Base-by-base conservation (phyloP, 768 basidiomycete genomes). In the Saitozyma podzolica region DNA sequence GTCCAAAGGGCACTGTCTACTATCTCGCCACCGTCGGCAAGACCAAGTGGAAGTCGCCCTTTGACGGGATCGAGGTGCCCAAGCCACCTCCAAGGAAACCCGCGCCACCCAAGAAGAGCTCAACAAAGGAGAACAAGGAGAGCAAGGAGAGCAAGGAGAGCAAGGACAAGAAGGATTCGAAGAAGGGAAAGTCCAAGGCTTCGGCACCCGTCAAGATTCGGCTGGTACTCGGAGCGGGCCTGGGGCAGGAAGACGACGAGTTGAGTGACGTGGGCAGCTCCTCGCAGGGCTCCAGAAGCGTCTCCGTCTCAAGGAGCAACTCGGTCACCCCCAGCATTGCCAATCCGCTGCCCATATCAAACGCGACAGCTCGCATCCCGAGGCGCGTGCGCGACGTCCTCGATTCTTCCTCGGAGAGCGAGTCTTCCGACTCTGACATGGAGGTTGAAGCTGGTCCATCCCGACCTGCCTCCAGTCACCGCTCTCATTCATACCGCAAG, bases 1-100 rank as follows among this genome's bases (percentile, higher is more conserved):
- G 74, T 54, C 74, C 74, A 11, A 73, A 73, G 54, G 74, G 74
- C 4, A 68, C 72, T 17, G 71, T 73, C 5, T 76, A 69, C 67
- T 76, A 51, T 47, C 20, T 65, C 14, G 54, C 58, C 14, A 42
- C 62, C 8, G 54, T 16, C 6, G 74, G 66, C 0, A 69, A 69
- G 54, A 50, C 29, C 9, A 72, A 67, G 40, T 76, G 74, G 74
- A 67, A 65, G 55, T 66, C 61, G 50, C 74, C 74, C 10, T 76
- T 76, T 53, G 59, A 61, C 8, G 74, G 72, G 9, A 56, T 76
- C 3, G 74, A 76, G 48, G 45, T 76, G 6, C 64, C 72, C 13
- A 72, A 68, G 50, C 40, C 64, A 3, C 68, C 63, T 14, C 56
- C 67, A 3, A 55, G 67, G 10, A 75, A 75, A 51, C 68, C 67